Evolutionary conservation across 2,329 filamentous ascomycete genomes (phyloP).

Genomic region (Colletotrichum filicis): DNA sequence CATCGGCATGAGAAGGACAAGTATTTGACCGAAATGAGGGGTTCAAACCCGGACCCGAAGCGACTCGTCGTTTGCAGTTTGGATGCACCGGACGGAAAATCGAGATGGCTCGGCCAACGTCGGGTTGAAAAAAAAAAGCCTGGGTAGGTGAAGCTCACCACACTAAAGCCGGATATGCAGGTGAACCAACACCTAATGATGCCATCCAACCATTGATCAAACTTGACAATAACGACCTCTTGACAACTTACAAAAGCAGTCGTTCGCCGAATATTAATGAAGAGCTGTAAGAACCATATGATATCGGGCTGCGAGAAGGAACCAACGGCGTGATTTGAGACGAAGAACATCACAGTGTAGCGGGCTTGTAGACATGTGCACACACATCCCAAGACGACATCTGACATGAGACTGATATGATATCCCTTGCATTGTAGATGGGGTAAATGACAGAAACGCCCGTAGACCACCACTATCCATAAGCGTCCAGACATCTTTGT

Average conservation of each 20-base stretch:
- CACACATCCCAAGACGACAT: neutral
- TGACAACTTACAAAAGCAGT: too few relatives aligned
- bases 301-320: neutral
- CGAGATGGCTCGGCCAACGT: neutral
- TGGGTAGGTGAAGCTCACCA: neutral
- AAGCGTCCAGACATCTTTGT: constrained; percentile 20
- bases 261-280: neutral
- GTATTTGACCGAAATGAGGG: neutral
- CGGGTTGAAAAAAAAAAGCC: neutral
- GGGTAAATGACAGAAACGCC: constrained; percentile 17
- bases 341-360: too few relatives aligned
- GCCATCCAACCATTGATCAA: too few relatives aligned
- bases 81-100: neutral
- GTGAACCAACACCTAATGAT: too few relatives aligned
- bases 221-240: too few relatives aligned
- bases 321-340: neutral
- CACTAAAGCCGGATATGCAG: neutral
- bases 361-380: neutral
- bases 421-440: constrained; percentile 29
- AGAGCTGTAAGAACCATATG: neutral
- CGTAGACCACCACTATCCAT: neutral
- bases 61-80: neutral
- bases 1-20: neutral
- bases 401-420: constrained; percentile 29
- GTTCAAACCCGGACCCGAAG: neutral